Percentiles rank a stretch among this genome's conserved stretches.
phyloP scores from a whole-genome alignment of 805 yeast genomes.

The Yarrowia sp. region DNA sequence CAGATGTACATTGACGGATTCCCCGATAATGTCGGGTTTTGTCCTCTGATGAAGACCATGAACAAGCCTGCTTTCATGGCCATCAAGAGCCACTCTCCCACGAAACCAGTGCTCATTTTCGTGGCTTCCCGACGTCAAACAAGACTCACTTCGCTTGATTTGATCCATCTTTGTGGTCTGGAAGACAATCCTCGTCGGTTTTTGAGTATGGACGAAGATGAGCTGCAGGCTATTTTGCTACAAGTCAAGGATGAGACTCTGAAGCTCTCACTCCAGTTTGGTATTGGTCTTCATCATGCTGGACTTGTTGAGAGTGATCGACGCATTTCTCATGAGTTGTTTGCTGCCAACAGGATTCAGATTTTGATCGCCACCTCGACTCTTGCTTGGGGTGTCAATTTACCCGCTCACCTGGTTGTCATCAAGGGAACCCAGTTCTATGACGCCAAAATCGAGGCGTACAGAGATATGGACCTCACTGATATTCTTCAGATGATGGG shows the following conservation, averaged over 20 bases:
- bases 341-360: slow-evolving; percentile 69
- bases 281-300: slow-evolving; percentile 80
- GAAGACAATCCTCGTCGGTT: slow-evolving; percentile 75
- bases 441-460: slow-evolving; percentile 58
- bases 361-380: slow-evolving; percentile 78
- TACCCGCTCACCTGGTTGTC: slow-evolving; percentile 76
- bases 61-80: slow-evolving; percentile 91
- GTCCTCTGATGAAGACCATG: slow-evolving; percentile 84
- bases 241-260: slow-evolving; percentile 81
- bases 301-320: slow-evolving; percentile 75
- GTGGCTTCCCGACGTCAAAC: slow-evolving; percentile 85
- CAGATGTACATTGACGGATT: slow-evolving; percentile 87
- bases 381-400: slow-evolving; percentile 82
- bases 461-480: slow-evolving; percentile 77
- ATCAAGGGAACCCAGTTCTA: slow-evolving; percentile 73
- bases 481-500: slow-evolving; percentile 86
- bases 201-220: slow-evolving; percentile 61
- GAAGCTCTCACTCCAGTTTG: slow-evolving; percentile 68
- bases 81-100: slow-evolving; percentile 84
- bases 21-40: slow-evolving; percentile 75
- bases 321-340: slow-evolving; percentile 64
- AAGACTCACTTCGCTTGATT: slow-evolving; percentile 71
- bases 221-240: slow-evolving; percentile 50
- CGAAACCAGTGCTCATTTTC: slow-evolving; percentile 77
- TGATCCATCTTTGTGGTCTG: slow-evolving; percentile 75